These are phyloP conservation scores for Cornus controversa DNA, from an alignment of 148 eudicot species.

Conservation along the genomic window DNA sequence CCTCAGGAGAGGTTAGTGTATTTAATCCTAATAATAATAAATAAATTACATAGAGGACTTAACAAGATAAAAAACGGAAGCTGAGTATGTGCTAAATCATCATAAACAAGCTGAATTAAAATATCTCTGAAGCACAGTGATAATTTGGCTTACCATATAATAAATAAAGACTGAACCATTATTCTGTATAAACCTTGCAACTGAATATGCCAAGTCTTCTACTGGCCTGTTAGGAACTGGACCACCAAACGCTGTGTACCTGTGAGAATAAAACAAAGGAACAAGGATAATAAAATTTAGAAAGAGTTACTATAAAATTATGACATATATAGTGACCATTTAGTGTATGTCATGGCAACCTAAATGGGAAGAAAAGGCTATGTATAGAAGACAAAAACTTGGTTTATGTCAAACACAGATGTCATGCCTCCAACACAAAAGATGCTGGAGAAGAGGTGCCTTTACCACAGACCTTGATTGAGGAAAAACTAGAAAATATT, in stretches of 20 bases:
- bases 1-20: no score
- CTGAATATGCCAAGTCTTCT: slow-evolving; percentile 85
- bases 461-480: background rate
- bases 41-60: background rate
- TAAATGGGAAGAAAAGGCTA: background rate
- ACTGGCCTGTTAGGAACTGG: slow-evolving; percentile 74
- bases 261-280: slow-evolving; percentile 14
- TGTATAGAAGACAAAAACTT: no score
- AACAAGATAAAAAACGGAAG: no score
- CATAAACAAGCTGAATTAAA: no score
- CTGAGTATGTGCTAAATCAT: no score
- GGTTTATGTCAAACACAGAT: background rate
- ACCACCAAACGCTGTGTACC: slow-evolving; percentile 85
- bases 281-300: background rate
- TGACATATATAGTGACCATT: no score
- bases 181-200: slow-evolving; percentile 80
- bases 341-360: background rate
- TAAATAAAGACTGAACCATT: slow-evolving; percentile 87
- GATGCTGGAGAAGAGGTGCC: background rate
- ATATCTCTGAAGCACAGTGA: background rate
- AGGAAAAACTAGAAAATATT: background rate
- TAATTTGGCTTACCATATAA: slow-evolving; percentile 64
- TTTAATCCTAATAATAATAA: background rate
- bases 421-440: background rate
- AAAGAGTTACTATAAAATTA: no score